Conservation (phyloP, 2,329 filamentous ascomycete genomes). For the Plenodomus lindquistii region DNA sequence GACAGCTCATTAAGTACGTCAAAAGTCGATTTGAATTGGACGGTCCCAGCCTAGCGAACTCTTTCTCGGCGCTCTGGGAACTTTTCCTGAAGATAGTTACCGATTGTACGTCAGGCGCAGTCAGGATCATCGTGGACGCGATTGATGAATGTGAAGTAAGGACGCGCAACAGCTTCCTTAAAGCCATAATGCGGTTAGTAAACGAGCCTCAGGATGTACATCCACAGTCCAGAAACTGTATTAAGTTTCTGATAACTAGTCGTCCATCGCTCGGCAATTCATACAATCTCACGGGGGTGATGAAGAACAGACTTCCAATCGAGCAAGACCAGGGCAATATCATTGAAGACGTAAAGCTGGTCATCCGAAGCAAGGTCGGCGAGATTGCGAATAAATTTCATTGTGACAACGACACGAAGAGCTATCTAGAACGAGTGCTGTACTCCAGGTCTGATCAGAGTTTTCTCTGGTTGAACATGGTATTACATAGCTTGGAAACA, state of each 20-base stretch:
- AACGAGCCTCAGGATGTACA: conserved; percentile 6
- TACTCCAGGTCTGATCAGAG: conserved; percentile 40
- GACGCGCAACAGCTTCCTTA: conserved; percentile 18
- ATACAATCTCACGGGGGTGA: conserved; percentile 5
- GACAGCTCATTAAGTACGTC: conserved; percentile 38
- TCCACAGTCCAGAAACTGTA: conserved; percentile 11
- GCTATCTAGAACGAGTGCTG: conserved; percentile 34
- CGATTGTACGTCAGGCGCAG: conserved; percentile 30
- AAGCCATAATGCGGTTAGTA: conserved; percentile 13
- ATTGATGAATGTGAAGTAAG: conserved; percentile 46
- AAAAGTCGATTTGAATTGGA: conserved; percentile 36
- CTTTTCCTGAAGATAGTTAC: conserved; percentile 39
- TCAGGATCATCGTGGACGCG: conserved; percentile 45
- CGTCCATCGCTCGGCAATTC: conserved; percentile 20
- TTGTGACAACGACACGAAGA: conserved; percentile 26
- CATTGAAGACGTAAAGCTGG: conserved; percentile 35
- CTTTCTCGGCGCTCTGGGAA: conserved; percentile 43
- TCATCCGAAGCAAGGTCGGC: conserved; percentile 39
- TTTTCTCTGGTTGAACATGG: conserved; percentile 48
- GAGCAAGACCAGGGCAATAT: conserved; percentile 22
- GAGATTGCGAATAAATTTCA: conserved; percentile 32
- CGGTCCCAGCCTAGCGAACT: conserved; percentile 37
- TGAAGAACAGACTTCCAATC: conserved; percentile 25
- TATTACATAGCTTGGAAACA: conserved; percentile 41
- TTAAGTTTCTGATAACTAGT: conserved; percentile 44